Conservation (phyloP, 495 filamentous ascomycete species). For the Penicillium cosmopolitanum region DNA sequence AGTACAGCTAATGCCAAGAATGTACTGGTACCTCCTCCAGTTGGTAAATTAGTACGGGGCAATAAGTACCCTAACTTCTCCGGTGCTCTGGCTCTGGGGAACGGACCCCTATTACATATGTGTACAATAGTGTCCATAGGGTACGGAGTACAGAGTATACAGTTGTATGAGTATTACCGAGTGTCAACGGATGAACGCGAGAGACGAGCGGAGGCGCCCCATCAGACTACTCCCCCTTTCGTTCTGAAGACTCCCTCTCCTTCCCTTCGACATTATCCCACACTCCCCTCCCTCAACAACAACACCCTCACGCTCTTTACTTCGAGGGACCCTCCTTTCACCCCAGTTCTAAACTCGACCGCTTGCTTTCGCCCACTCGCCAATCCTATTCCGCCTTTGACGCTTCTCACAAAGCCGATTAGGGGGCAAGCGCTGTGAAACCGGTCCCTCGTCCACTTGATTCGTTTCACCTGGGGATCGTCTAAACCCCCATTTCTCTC, state of each 20-base stretch:
- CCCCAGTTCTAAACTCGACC: conserved; percentile 5
- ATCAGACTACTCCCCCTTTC: conserved; percentile 1
- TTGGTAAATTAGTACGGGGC: not conserved
- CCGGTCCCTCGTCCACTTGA: conserved; percentile 9
- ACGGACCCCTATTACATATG: conserved; percentile 9
- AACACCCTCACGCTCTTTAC: conserved; percentile 4
- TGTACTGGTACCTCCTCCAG: not conserved
- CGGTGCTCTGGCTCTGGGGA: conserved; percentile 3
- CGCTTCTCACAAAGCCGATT: conserved; percentile 15
- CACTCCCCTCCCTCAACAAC: too few relatives aligned
- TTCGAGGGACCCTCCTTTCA: conserved; percentile 9
- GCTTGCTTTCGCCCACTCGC: conserved; percentile 13
- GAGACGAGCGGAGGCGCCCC: not conserved
- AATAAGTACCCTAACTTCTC: not conserved
- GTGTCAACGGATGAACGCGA: too few relatives aligned
- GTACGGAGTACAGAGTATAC: not conserved
- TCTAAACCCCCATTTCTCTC: conserved; percentile 9
- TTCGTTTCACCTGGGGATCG: conserved; percentile 5
- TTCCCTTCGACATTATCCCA: not conserved
- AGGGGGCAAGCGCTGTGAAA: conserved; percentile 12
- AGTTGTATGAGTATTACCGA: not conserved
- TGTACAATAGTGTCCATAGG: not conserved
- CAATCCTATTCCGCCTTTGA: conserved; percentile 4
- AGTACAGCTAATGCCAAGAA: not conserved
- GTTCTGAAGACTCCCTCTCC: conserved; percentile 7